Evolutionary conservation across 164 flowering plant genomes (phyloP).

Genomic region (Malania oleifera): DNA sequence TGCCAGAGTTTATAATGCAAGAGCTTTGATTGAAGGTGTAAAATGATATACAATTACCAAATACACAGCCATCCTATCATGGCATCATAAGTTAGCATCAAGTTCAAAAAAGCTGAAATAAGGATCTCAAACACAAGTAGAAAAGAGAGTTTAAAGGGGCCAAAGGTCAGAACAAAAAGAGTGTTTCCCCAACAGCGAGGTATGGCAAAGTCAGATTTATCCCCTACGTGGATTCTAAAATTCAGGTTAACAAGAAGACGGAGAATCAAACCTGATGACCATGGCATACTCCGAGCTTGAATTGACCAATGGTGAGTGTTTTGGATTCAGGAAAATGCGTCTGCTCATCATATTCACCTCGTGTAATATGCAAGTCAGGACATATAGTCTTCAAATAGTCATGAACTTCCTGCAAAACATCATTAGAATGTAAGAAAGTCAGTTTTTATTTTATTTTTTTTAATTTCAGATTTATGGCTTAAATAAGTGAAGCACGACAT

Average conservation of each 20-base stretch:
- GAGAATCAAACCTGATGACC: constrained; percentile 81
- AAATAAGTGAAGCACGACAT: no score
- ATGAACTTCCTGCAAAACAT: constrained; percentile 67
- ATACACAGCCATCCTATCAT: no score
- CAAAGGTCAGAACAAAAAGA: background rate
- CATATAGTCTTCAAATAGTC: constrained; percentile 89
- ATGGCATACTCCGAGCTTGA: constrained; percentile 89
- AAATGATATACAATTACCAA: no score
- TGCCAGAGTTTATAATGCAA: no score
- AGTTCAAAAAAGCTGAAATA: background rate
- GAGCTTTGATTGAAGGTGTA: no score
- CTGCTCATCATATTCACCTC: constrained; percentile 95
- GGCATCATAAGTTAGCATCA: no score
- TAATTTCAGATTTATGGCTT: no score
- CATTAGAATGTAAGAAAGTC: background rate
- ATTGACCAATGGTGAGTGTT: constrained; percentile 89
- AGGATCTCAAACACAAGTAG: no score
- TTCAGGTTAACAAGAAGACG: background rate
- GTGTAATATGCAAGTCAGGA: constrained; percentile 79
- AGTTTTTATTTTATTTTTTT: no score
- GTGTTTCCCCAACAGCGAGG: no score
- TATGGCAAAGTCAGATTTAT: no score
- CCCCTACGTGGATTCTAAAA: no score
- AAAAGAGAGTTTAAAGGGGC: background rate
- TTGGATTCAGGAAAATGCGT: constrained; percentile 82